Conservation (phyloP, 2,329 filamentous ascomycete genomes). For the Botrytis porri region DNA sequence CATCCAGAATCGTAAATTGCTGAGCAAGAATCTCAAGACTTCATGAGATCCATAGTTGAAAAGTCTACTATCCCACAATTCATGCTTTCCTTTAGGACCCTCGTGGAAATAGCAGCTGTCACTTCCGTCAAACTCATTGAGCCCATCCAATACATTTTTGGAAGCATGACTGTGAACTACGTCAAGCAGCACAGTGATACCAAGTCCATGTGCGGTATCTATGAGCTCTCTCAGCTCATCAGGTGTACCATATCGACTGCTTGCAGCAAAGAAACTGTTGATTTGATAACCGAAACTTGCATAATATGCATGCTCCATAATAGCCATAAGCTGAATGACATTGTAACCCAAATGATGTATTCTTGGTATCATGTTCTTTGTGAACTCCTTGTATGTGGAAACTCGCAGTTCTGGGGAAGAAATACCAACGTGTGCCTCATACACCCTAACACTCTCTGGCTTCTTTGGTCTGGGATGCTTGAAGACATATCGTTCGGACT, state of each 20-base stretch:
- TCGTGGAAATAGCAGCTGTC: slow-evolving; percentile 96
- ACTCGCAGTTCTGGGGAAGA: slow-evolving; percentile 87
- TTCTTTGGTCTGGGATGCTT: slow-evolving; percentile 80
- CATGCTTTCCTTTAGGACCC: slow-evolving; percentile 79
- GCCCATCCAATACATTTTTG: slow-evolving; percentile 91
- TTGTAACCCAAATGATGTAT: slow-evolving; percentile 94
- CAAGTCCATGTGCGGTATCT: slow-evolving; percentile 88
- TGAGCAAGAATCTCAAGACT: slow-evolving; percentile 90
- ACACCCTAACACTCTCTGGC: slow-evolving; percentile 83
- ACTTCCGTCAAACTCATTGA: slow-evolving; percentile 94
- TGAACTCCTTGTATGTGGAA: slow-evolving; percentile 97
- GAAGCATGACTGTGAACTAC: slow-evolving; percentile 97
- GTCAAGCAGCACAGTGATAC: slow-evolving; percentile 86
- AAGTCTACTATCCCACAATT: slow-evolving; percentile 91
- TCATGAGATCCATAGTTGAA: slow-evolving; percentile 98
- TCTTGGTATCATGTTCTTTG: slow-evolving; percentile 81
- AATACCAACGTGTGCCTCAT: slow-evolving; percentile 98
- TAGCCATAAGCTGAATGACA: slow-evolving; percentile 95
- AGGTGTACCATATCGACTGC: slow-evolving; percentile 88
- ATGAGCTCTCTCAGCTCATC: slow-evolving; percentile 97
- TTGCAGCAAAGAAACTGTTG: slow-evolving; percentile 98
- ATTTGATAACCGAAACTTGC: slow-evolving; percentile 98
- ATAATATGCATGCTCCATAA: slow-evolving; percentile 99
- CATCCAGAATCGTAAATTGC: slow-evolving; percentile 98
- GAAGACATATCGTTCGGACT: slow-evolving; percentile 73